Evolutionary conservation across 1,284 basidiomycete species (phyloP), one percentile per base, ranked within the genome.

Genomic region (Amylostereum areolatum): DNA sequence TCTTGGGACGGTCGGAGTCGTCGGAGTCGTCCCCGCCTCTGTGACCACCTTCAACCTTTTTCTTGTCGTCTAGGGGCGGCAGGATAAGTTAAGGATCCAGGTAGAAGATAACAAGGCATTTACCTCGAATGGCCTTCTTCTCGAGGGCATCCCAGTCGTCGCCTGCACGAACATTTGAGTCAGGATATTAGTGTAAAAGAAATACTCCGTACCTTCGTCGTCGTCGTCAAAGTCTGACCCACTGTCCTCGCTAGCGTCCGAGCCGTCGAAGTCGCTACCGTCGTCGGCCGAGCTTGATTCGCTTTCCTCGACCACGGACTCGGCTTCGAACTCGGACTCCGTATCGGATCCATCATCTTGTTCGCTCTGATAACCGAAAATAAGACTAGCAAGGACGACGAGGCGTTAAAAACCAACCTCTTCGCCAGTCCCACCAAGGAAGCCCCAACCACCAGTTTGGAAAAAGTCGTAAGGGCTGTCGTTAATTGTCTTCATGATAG

Each of bases 71-170:
- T 88, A 55, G 44, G 46, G 47, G 31, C 31, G 39, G 31, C 33
- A 5, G 6, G 32, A 45, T 47, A 37, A 55, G 43, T 46, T 29
- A 6, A 0, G 31, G 6, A 45, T 32, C 11, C n/a, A 45, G 10
- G 10, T 49, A n/a, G 34, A 27, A 10, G 31, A 5, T 12, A 28
- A 9, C 48, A 11, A 39, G 48, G 67, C 72, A 62, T 58, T 24
- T 28, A 43, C 24, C 55, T 47, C 43, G 90, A 87, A 85, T 74
- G 10, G 92, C 90, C 64, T 96, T 96, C 43, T 83, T 77, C 69
- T 98, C 95, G 28, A 97, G 73, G 63, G 93, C 93, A 62, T 96
- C 94, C 94, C 93, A 97, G 59, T 96, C 93, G 54, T 95, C 92
- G 29, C 92, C 89, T 73, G 58, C 30, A 40, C 41, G 33, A 27